Base-by-base conservation (phyloP, 768 basidiomycete species). In the Serendipita indica region DNA sequence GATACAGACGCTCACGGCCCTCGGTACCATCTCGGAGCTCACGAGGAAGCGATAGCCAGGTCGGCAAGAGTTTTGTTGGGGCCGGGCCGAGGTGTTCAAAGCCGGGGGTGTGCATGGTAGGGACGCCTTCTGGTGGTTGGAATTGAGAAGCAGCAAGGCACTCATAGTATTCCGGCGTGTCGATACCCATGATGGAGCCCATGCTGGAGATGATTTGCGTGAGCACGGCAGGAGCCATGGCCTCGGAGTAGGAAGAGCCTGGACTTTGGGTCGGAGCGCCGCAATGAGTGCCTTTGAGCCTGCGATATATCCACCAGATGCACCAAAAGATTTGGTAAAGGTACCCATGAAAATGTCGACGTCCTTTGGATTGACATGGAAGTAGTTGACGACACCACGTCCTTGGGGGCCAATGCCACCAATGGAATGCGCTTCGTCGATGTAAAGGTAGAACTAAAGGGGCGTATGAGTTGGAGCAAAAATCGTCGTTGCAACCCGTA, bases 291-390 rank as follows among this genome's bases (percentile, higher is more conserved):
- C 69, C 66, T 89, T 92, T 64, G 73, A 81, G 4, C 92, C 93
- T 2, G 93, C 78, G 62, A 99, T 84, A 72, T 98, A 98, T 2
- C 96, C 94, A 45, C 94, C 94, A 0, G 92, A 86, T 0, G 91
- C 87, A 58, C 89, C 90, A 65, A 93, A 93, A 0, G 88, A 89
- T 69, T 89, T 90, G 25, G 94, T 99, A 70, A 99, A 96, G 0
- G 96, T 99, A 52, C 96, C 96, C 96, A 99, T 99, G 62, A 96
- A 80, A 62, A 99, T 77, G 67, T 99, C 96, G 62, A 98, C 78
- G 5, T 76, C 75, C 2, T 77, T 75, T 10, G 96, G 91, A 63
- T 86, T 73, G 60, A 98, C 73, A 49, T 80, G 80, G 69, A 94
- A 99, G 73, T 94, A 99, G 68, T 99, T 93, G 57, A 84, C 81